These are phyloP conservation scores for Phaeotremella skinneri DNA, from an alignment of 768 basidiomycete species.

Conservation along the genomic window DNA sequence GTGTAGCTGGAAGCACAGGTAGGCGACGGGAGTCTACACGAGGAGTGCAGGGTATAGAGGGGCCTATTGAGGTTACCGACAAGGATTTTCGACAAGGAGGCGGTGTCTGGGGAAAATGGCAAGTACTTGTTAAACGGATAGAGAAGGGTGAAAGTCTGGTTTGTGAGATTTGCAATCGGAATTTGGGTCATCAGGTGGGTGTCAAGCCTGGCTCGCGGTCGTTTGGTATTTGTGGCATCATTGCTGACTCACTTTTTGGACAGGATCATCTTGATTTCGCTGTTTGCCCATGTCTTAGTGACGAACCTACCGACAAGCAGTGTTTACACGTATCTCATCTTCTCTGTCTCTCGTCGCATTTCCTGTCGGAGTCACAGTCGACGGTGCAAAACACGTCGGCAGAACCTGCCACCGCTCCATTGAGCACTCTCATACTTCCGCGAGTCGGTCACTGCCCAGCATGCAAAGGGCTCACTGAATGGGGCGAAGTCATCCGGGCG, in stretches of 20 bases:
- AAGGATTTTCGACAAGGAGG: slow-evolving; percentile 24
- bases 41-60: slow-evolving; percentile 24
- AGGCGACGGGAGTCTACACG: slow-evolving; percentile 18
- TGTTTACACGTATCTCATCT: slow-evolving; percentile 40
- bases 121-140: slow-evolving; percentile 4
- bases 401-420: too few species aligned
- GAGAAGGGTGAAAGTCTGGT: slow-evolving; percentile 12
- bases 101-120: slow-evolving; percentile 38
- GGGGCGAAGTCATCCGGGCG: slow-evolving; percentile 51
- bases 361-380: slow-evolving; percentile 21
- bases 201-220: too few species aligned
- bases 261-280: slow-evolving; percentile 46
- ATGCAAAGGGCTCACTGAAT: slow-evolving; percentile 33
- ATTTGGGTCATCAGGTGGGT: slow-evolving; percentile 32
- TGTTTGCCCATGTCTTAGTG: slow-evolving; percentile 31
- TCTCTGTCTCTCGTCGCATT: slow-evolving; percentile 41
- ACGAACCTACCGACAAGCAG: neutral
- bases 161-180: slow-evolving; percentile 24
- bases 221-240: neutral
- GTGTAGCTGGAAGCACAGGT: slow-evolving; percentile 40
- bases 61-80: slow-evolving; percentile 49
- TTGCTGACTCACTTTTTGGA: neutral
- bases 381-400: slow-evolving; percentile 1
- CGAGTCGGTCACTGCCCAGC: slow-evolving; percentile 44
- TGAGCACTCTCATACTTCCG: slow-evolving; percentile 39